Conservation (phyloP, 2,329 filamentous ascomycete species). For the Ramichloridium luteum region DNA sequence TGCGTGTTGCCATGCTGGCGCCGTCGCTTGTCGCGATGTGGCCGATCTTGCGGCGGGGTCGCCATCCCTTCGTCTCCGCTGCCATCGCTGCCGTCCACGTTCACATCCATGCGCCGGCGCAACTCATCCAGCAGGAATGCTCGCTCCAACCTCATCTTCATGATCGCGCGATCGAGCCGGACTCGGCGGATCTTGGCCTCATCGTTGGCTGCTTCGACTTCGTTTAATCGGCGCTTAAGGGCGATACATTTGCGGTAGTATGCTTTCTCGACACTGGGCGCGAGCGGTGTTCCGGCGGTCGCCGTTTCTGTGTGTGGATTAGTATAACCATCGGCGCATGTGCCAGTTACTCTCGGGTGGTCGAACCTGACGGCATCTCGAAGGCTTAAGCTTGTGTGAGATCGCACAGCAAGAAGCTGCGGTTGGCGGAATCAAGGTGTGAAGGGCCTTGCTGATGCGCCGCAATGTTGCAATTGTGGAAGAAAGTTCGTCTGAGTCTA, state of each 20-base stretch:
- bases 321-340: no score
- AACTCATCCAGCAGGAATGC: slow-evolving; percentile 45
- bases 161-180: slow-evolving; percentile 70
- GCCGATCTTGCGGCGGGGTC: slow-evolving; percentile 21
- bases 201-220: slow-evolving; percentile 87
- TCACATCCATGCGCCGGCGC: slow-evolving; percentile 35
- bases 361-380: no score
- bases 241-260: slow-evolving; percentile 96
- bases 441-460: no score
- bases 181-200: slow-evolving; percentile 65
- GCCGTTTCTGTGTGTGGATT: neutral
- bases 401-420: no score
- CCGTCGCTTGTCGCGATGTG: slow-evolving; percentile 21
- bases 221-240: slow-evolving; percentile 77
- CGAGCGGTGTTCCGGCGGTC: slow-evolving; percentile 36
- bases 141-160: slow-evolving; percentile 82
- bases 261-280: slow-evolving; percentile 86
- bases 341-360: no score
- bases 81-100: slow-evolving; percentile 30
- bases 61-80: slow-evolving; percentile 22
- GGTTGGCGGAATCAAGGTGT: no score
- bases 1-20: no score
- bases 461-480: no score
- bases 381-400: no score
- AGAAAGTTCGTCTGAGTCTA: no score